These are phyloP conservation scores for Hylodesmum podocarpum DNA, from an alignment of 306 rosid species.

Conservation along the genomic window DNA sequence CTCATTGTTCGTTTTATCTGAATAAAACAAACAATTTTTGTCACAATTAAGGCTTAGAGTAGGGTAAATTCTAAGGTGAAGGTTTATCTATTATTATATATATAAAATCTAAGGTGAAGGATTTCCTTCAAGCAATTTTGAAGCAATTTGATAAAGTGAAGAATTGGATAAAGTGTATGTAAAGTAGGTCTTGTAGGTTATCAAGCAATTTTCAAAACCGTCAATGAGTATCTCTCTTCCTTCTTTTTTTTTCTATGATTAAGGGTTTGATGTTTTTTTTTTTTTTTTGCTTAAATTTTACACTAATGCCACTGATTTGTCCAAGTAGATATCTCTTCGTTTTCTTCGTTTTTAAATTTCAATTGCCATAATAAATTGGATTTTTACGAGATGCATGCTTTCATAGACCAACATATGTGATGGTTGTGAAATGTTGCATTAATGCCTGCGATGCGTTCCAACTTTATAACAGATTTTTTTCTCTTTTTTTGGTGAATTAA, in stretches of 20 bases:
- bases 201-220: neutral
- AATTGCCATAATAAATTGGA: neutral
- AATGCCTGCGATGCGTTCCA: neutral
- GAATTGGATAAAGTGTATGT: neutral
- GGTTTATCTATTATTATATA: too few relatives aligned
- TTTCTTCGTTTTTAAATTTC: neutral
- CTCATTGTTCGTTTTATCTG: neutral
- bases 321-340: neutral
- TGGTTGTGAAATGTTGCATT: constrained; percentile 10
- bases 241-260: neutral
- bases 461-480: too few relatives aligned
- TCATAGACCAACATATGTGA: neutral
- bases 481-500: too few relatives aligned
- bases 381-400: neutral
- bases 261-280: neutral
- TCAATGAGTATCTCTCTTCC: neutral
- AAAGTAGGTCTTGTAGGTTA: neutral
- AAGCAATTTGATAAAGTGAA: too few relatives aligned
- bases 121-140: too few relatives aligned
- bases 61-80: too few relatives aligned
- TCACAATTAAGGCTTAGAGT: neutral
- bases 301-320: constrained; percentile 30
- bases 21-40: neutral
- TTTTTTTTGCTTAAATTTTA: neutral
- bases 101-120: too few relatives aligned